Evolutionary conservation across 2,329 filamentous ascomycete species (phyloP), one percentile per base, ranked within the genome.

Genomic region (Sphaerulina populicola): DNA sequence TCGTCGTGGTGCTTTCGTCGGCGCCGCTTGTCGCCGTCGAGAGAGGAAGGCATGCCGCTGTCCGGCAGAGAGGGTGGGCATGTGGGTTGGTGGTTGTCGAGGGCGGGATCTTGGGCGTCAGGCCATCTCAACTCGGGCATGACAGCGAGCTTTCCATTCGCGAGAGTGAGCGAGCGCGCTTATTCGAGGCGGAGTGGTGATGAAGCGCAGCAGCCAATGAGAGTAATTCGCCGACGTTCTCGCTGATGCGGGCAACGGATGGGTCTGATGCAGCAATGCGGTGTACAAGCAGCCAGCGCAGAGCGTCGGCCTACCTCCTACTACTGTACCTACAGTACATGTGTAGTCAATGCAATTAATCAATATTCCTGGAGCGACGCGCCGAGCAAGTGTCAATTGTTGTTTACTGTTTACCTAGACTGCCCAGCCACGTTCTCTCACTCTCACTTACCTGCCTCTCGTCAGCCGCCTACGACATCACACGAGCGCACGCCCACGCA

Each of bases 1-100:
- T 65, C 64, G 36, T 58, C 57, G 55, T 49, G 47, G 48, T 64
- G 62, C 27, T 61, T 62, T 21, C 63, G 63, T 37, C 63, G 62
- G 33, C 63, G 55, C 42, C 55, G 59, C 46, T 40, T 48, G 46
- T 62, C 57, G 50, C 61, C 56, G 51, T 61, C 61, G 49, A 56
- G 54, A 47, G 53, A 51, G 29, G 50, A 47, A 21, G 59, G 52
- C 59, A 61, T 61, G 49, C 33, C 55, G 51, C 47, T 6, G 23
- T 27, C 23, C 15, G 38, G 47, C 29, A 39, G 48, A 35, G 39
- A 27, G 8, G 31, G 39, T 39, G n/a, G 6, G 14, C n/a, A 21
- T 15, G n/a, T n/a, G 14, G n/a, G 37, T 39, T 15, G 6, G 11
- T 9, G 37, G 15, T 39, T 6, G 31, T 35, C 31, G 23, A 40